A percentile compares a stretch with the other conserved stretches of the same genome.
phyloP scores from a whole-genome alignment of 768 basidiomycete species.

The Zangia roseola region DNA sequence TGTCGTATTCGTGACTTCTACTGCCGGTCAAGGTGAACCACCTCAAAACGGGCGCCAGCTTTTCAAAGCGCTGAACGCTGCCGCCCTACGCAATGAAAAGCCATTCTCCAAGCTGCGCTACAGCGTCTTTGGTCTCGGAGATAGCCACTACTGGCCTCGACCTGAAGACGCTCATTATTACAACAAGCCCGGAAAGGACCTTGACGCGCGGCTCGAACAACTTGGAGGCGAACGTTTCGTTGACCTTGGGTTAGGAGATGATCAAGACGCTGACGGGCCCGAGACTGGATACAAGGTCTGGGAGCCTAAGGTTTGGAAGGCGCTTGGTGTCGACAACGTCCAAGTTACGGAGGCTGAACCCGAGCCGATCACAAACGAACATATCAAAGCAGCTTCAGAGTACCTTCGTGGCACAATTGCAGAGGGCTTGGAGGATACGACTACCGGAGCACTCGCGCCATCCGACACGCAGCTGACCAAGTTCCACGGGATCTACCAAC shows the following conservation, averaged over 20 bases:
- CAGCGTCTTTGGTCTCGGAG: conserved; percentile 92
- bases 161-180: conserved; percentile 97
- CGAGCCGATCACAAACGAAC: conserved; percentile 97
- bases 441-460: conserved; percentile 87
- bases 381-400: conserved; percentile 95
- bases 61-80: conserved; percentile 80
- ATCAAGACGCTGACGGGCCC: conserved; percentile 95
- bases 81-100: conserved; percentile 47
- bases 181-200: conserved; percentile 93
- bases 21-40: conserved; percentile 95
- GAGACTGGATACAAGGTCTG: conserved; percentile 97
- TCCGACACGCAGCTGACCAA: conserved; percentile 95
- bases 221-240: conserved; percentile 79
- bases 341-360: conserved; percentile 92
- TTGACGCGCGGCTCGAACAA: conserved; percentile 73
- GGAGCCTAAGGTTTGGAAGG: conserved; percentile 94
- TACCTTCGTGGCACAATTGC: conserved; percentile 94
- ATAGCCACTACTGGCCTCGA: conserved; percentile 99
- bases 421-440: conserved; percentile 84
- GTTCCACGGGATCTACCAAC: conserved; percentile 96
- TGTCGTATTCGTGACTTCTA: conserved; percentile 86
- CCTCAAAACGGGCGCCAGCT: conserved; percentile 94
- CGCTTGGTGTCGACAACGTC: conserved; percentile 84
- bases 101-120: conserved; percentile 66
- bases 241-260: conserved; percentile 84